These are phyloP conservation scores for Lasiodiplodia hormozganensis DNA, from an alignment of 2,329 filamentous ascomycete genomes.

Conservation along the genomic window DNA sequence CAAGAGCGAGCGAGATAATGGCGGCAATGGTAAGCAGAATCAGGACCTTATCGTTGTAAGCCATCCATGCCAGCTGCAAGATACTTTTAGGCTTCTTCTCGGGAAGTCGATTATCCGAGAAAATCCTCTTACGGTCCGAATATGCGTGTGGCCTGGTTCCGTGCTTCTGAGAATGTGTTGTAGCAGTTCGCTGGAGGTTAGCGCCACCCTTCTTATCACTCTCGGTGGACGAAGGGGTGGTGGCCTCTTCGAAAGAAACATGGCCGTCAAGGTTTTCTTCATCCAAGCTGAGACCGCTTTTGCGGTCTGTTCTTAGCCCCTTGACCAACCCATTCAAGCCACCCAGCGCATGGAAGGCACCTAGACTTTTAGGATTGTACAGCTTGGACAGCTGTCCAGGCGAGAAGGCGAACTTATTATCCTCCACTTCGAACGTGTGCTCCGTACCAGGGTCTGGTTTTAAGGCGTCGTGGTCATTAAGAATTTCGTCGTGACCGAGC, in stretches of 20 bases:
- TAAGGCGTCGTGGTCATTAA: constrained; percentile 58
- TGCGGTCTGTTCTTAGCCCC: constrained; percentile 58
- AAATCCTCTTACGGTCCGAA: constrained; percentile 66
- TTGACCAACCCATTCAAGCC: constrained; percentile 60
- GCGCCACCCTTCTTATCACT: background rate
- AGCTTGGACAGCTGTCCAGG: constrained; percentile 62
- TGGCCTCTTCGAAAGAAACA: constrained; percentile 59
- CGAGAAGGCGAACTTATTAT: constrained; percentile 62
- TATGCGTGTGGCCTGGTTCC: constrained; percentile 42
- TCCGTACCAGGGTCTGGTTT: constrained; percentile 41
- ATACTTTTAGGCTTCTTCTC: constrained; percentile 69
- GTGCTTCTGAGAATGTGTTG: constrained; percentile 30
- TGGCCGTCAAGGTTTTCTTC: constrained; percentile 56
- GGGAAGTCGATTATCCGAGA: constrained; percentile 67
- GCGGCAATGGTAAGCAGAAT: constrained; percentile 74
- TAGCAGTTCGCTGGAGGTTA: constrained; percentile 30
- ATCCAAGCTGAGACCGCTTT: constrained; percentile 58
- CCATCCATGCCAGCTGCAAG: constrained; percentile 68
- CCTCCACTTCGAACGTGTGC: constrained; percentile 36
- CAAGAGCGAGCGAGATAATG: constrained; percentile 71
- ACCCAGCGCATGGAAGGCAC: constrained; percentile 60
- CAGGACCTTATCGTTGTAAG: constrained; percentile 77
- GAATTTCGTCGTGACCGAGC: constrained; percentile 58
- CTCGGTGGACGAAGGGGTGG: constrained; percentile 40
- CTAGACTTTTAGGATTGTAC: constrained; percentile 57